Evolutionary conservation across 306 rosid species (phyloP).

Genomic region (Quillaja saponaria): DNA sequence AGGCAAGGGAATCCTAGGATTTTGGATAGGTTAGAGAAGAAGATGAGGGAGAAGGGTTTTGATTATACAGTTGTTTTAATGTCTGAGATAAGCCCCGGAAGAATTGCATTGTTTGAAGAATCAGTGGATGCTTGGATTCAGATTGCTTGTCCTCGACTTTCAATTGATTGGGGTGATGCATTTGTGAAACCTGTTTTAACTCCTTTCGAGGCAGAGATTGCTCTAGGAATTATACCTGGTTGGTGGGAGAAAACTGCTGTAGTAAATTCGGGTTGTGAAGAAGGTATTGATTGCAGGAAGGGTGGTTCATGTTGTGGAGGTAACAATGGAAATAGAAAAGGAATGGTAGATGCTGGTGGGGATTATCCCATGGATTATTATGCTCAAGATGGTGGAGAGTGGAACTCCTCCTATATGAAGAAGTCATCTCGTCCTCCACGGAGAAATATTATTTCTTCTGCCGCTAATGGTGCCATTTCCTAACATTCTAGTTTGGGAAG

Average conservation of each 20-base stretch:
- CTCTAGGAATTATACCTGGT: slow-evolving; percentile 73
- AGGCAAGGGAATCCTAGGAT: slow-evolving; percentile 94
- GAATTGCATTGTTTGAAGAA: slow-evolving; percentile 71
- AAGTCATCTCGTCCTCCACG: slow-evolving; percentile 53
- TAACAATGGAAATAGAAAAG: slow-evolving; percentile 30
- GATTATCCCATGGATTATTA: slow-evolving; percentile 95
- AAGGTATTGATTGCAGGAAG: slow-evolving; percentile 33
- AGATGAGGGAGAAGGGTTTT: slow-evolving; percentile 62
- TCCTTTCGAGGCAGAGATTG: slow-evolving; percentile 87
- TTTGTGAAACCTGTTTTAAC: slow-evolving; percentile 81
- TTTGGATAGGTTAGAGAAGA: slow-evolving; percentile 73
- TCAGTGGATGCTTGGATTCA: slow-evolving; percentile 96
- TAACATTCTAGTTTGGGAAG: not conserved
- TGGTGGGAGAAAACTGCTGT: slow-evolving; percentile 77
- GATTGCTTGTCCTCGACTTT: slow-evolving; percentile 87
- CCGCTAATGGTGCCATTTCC: slow-evolving; percentile 23
- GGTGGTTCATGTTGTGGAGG: slow-evolving; percentile 18
- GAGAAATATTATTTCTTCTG: slow-evolving; percentile 35
- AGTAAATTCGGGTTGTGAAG: slow-evolving; percentile 40
- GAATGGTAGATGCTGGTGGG: slow-evolving; percentile 44
- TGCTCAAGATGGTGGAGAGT: slow-evolving; percentile 89
- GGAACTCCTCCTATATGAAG: slow-evolving; percentile 82
- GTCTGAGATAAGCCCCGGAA: slow-evolving; percentile 84
- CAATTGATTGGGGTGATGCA: slow-evolving; percentile 97
- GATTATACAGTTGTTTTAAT: slow-evolving; percentile 68